These are phyloP conservation scores for Avena sativa DNA, from an alignment of 176 grass and related monocot species.

Conservation along the genomic window DNA sequence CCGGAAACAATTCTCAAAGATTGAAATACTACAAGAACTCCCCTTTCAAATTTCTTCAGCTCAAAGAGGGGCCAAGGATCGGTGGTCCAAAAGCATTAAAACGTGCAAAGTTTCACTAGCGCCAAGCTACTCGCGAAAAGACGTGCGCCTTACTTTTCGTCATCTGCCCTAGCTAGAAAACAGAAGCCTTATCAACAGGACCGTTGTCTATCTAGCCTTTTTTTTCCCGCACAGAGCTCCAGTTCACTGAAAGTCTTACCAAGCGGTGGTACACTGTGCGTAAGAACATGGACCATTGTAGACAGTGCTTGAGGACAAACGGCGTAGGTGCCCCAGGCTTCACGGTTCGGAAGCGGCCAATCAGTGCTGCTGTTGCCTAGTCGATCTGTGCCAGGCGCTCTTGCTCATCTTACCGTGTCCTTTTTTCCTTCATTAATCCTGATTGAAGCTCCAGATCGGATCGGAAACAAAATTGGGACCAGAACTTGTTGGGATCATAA, in stretches of 20 bases:
- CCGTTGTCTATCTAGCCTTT: neutral
- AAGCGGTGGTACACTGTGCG: neutral
- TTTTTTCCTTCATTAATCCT: neutral
- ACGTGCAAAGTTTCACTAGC: neutral
- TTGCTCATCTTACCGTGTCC: neutral
- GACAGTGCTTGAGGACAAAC: neutral
- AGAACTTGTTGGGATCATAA: neutral
- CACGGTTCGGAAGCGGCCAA: neutral
- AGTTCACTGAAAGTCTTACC: neutral
- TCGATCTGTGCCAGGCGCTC: neutral
- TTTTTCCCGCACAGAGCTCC: slow-evolving; percentile 1
- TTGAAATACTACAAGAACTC: neutral
- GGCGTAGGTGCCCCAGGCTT: neutral
- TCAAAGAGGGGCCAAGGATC: neutral
- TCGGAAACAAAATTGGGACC: neutral
- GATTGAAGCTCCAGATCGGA: neutral
- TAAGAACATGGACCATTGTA: neutral
- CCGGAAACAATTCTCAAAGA: neutral
- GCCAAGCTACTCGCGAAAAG: neutral
- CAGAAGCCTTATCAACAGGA: neutral
- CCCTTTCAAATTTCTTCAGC: neutral
- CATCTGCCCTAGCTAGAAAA: neutral
- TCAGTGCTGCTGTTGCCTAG: neutral
- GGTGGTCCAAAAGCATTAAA: neutral
- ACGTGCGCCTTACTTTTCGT: neutral